Percentiles rank a stretch among this genome's conserved stretches.
These are phyloP conservation scores for Clonostachys rosea DNA, from an alignment of 2,329 filamentous ascomycete genomes.

Conservation along the genomic window DNA sequence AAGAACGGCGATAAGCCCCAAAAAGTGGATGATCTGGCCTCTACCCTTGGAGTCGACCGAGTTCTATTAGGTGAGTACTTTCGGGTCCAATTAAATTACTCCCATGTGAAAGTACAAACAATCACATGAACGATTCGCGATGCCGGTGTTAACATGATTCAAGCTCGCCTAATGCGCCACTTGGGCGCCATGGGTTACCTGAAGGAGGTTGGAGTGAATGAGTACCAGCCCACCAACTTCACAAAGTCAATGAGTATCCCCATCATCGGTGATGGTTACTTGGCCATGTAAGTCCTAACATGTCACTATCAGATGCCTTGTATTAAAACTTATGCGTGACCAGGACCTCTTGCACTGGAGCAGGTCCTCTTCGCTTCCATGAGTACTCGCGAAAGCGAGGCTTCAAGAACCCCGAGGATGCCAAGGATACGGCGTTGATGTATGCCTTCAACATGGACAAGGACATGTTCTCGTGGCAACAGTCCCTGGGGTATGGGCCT, in stretches of 20 bases:
- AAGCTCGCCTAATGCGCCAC: constrained; percentile 14
- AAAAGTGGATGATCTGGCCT: not conserved
- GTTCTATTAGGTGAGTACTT: not conserved
- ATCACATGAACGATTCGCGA: no score
- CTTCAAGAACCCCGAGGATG: constrained; percentile 10
- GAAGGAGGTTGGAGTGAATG: constrained; percentile 21
- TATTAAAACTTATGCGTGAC: not conserved
- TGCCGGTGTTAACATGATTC: not conserved
- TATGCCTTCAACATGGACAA: constrained; percentile 20
- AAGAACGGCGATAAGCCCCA: not conserved
- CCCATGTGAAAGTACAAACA: no score
- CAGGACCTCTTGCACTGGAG: no score
- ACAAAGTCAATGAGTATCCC: constrained; percentile 12
- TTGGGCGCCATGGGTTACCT: constrained; percentile 31
- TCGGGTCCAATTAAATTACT: not conserved
- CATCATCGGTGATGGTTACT: constrained; percentile 20
- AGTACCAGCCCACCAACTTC: constrained; percentile 30
- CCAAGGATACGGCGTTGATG: constrained; percentile 15
- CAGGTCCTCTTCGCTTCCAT: constrained; percentile 8
- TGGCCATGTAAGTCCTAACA: constrained; percentile 2
- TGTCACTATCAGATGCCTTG: not conserved
- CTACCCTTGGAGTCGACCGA: not conserved
- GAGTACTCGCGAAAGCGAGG: constrained; percentile 13
- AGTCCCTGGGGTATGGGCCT: constrained; percentile 16
- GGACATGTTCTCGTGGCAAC: constrained; percentile 22